Conservation (phyloP, 768 basidiomycete genomes). For the Infundibulicybe gibba region DNA sequence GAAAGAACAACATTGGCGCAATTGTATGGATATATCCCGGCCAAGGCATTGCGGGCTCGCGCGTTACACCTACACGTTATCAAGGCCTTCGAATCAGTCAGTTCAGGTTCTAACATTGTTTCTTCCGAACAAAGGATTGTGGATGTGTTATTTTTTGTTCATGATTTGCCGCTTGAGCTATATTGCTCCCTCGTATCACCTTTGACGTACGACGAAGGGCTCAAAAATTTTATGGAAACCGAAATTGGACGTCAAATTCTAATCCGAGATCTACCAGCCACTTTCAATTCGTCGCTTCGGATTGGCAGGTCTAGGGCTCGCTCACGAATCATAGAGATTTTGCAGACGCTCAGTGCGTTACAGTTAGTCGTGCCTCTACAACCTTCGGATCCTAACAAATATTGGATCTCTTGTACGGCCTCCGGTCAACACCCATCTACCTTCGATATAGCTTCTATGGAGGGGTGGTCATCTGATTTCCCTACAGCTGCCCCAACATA, state of each 20-base stretch:
- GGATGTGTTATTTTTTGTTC: constrained; percentile 54
- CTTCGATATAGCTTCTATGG: constrained; percentile 40
- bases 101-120: constrained; percentile 40
- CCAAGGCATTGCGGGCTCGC: constrained; percentile 60
- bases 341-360: constrained; percentile 56
- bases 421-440: constrained; percentile 39
- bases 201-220: constrained; percentile 50
- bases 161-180: constrained; percentile 60
- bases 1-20: constrained; percentile 73
- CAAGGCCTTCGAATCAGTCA: constrained; percentile 36
- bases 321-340: constrained; percentile 55
- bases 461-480: constrained; percentile 40
- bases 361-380: constrained; percentile 59
- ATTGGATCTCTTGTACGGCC: constrained; percentile 43
- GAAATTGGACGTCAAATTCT: constrained; percentile 43
- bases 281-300: constrained; percentile 49
- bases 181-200: constrained; percentile 65
- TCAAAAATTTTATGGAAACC: constrained; percentile 47
- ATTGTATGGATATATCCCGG: constrained; percentile 70
- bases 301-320: constrained; percentile 58
- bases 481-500: constrained; percentile 51
- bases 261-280: constrained; percentile 50
- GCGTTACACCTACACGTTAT: constrained; percentile 59
- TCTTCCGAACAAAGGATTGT: constrained; percentile 55
- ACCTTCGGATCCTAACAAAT: constrained; percentile 32